Base-by-base conservation (phyloP, 805 yeast species). In the Yamadazyma laniorum region DNA sequence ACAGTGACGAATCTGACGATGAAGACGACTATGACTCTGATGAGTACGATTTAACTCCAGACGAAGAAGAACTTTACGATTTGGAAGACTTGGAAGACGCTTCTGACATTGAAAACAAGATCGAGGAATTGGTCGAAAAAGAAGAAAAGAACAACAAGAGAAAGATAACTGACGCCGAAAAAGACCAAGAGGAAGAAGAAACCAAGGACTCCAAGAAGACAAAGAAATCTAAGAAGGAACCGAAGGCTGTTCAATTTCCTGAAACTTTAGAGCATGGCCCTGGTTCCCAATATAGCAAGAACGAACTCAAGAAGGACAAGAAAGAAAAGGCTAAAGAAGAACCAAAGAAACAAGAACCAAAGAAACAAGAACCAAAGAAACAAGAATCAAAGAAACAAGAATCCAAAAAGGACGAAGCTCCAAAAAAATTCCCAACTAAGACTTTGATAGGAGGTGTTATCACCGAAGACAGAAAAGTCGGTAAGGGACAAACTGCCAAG, bases 191-290 rank as follows among this genome's bases (percentile, higher is more conserved):
- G 44, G 47, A 40, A 45, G 45, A 34, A 16, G 40, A 55, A 42
- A 39, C 52, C 25, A 48, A 57, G 48, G 49, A 55, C 43, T 35
- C 56, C 29, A 58, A 59, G 48, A 62, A 64, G 50, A 53, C 53
- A 27, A 65, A 60, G 47, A 63, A 62, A 47, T 74, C 28, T 12
- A 46, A 43, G 27, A 35, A 71, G 57, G 88, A 82, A 47, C 81
- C 82, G 69, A 79, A 82, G 60, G 52, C 57, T 40, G 97, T 91
- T 43, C 85, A 88, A 63, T 93, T 91, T 75, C 77, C 86, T 66
- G 80, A 88, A 65, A 82, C 85, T 49, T 80, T 91, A 57, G 98
- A 91, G 70, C 95, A 88, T 73, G 96, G 96, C 45, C 97, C 97
- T 62, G 78, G 79, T 45, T 59, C 70, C 26, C 58, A 65, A 22